phyloP scores from a whole-genome alignment of 805 yeast species.

The Wickerhamiella parazyma region DNA sequence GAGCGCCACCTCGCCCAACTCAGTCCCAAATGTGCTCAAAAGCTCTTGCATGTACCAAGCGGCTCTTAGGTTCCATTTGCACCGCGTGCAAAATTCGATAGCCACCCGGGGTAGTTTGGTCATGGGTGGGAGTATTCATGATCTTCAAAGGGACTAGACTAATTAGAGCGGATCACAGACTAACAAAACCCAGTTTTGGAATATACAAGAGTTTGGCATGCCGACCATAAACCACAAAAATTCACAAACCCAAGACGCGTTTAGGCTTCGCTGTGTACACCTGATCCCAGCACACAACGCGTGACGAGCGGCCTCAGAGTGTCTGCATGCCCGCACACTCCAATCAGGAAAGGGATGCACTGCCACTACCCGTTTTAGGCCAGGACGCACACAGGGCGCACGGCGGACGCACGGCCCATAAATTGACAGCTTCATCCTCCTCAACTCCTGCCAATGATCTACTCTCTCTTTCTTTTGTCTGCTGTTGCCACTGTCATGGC shows the following conservation, averaged over 20 bases:
- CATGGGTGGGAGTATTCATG: background rate
- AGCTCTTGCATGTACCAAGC: conserved; percentile 80
- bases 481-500: conserved; percentile 6
- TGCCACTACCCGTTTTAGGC: too few relatives aligned
- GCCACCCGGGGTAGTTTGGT: conserved; percentile 39
- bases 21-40: conserved; percentile 59
- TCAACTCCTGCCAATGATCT: background rate
- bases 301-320: too few relatives aligned
- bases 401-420: background rate
- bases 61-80: conserved; percentile 83
- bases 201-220: too few relatives aligned
- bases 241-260: too few relatives aligned
- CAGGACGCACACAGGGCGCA: too few relatives aligned
- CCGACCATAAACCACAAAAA: too few relatives aligned
- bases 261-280: too few relatives aligned
- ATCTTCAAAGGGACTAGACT: too few relatives aligned
- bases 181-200: too few relatives aligned
- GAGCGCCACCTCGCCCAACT: conserved; percentile 41
- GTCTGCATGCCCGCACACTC: background rate
- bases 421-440: background rate
- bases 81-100: conserved; percentile 64
- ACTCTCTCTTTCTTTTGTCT: conserved; percentile 1
- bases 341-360: background rate
- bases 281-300: too few relatives aligned
- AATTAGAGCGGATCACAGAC: too few relatives aligned